These are phyloP conservation scores for Coniosporium apollinis DNA, from an alignment of 495 filamentous ascomycete species.

Conservation along the genomic window DNA sequence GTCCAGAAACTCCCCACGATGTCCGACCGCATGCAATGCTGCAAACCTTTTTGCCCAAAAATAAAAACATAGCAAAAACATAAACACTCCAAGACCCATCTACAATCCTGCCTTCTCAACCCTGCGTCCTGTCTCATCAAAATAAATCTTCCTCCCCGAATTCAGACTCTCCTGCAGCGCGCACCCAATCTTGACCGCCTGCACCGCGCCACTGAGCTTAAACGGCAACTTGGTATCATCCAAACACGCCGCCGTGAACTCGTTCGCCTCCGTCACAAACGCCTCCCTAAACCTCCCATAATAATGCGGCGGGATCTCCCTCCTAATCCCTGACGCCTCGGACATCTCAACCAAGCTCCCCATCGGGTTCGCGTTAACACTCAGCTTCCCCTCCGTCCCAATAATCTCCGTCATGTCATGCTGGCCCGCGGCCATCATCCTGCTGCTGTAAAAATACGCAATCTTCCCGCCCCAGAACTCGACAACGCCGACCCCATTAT, in stretches of 20 bases:
- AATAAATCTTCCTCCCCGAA: conserved; percentile 40
- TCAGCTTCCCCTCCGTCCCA: conserved; percentile 42
- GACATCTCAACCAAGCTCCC: conserved; percentile 35
- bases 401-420: conserved; percentile 49
- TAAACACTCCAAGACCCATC: background rate
- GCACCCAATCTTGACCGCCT: conserved; percentile 42
- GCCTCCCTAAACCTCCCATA: conserved; percentile 46
- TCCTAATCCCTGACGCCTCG: conserved; percentile 30
- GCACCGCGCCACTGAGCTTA: conserved; percentile 35
- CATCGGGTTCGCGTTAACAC: conserved; percentile 37
- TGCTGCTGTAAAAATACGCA: conserved; percentile 40
- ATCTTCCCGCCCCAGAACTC: conserved; percentile 46
- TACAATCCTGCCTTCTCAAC: conserved; percentile 11
- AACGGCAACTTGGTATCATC: conserved; percentile 37
- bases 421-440: conserved; percentile 51
- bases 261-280: conserved; percentile 44
- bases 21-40: too few relatives aligned
- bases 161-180: conserved; percentile 43
- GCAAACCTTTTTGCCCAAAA: background rate
- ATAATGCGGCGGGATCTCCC: conserved; percentile 41
- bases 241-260: conserved; percentile 38
- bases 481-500: conserved; percentile 46
- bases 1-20: too few relatives aligned
- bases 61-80: background rate
- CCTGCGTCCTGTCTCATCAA: conserved; percentile 29